Percentiles rank a stretch among this genome's conserved stretches.
These are phyloP conservation scores for Penicillium brevicompactum DNA, from an alignment of 2,329 filamentous ascomycete species.

Conservation along the genomic window DNA sequence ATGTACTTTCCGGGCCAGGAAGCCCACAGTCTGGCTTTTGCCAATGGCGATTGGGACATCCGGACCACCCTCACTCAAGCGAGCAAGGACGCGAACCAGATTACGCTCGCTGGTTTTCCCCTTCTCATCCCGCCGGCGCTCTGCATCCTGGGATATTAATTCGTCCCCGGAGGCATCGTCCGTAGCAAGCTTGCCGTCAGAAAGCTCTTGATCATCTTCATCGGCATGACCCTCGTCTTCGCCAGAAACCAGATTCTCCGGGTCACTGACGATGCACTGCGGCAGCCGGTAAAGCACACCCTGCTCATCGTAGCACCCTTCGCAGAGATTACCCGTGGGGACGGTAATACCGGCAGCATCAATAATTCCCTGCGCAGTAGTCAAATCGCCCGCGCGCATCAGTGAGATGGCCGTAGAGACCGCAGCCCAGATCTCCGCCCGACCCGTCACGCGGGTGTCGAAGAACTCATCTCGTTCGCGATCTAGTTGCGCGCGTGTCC, in stretches of 20 bases:
- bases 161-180: conserved; percentile 46
- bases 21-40: conserved; percentile 65
- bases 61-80: conserved; percentile 66
- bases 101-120: conserved; percentile 62
- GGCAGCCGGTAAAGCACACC: conserved; percentile 72
- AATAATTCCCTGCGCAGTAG: conserved; percentile 77
- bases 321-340: conserved; percentile 70
- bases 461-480: conserved; percentile 82
- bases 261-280: conserved; percentile 69
- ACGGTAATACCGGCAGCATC: conserved; percentile 76
- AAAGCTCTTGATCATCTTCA: conserved; percentile 28
- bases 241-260: conserved; percentile 54
- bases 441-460: conserved; percentile 81
- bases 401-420: conserved; percentile 68
- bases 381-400: conserved; percentile 64
- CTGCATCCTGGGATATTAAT: conserved; percentile 38
- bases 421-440: conserved; percentile 77
- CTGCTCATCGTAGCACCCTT: conserved; percentile 71
- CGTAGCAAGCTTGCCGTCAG: conserved; percentile 36
- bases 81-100: conserved; percentile 59
- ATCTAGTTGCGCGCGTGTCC: conserved; percentile 70
- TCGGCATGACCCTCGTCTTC: conserved; percentile 22
- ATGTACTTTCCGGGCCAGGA: conserved; percentile 63
- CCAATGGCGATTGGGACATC: conserved; percentile 63
- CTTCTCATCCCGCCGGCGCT: conserved; percentile 57